Evolutionary conservation across 2,329 filamentous ascomycete species (phyloP).

Genomic region (Ophiostoma tasmaniense): DNA sequence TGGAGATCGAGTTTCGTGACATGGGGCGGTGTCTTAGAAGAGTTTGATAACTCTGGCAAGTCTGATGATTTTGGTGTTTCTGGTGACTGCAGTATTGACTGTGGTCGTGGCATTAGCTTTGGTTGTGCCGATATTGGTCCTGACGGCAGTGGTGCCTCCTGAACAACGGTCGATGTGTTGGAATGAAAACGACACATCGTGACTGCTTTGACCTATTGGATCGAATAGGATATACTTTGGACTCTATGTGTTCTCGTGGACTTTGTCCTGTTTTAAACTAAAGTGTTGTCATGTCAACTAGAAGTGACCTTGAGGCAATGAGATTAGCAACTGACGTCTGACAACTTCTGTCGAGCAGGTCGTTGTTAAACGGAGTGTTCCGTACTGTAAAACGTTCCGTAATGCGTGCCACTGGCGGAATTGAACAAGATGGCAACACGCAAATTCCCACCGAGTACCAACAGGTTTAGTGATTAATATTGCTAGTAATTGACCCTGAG

Average conservation of each 20-base stretch:
- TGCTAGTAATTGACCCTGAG: no score
- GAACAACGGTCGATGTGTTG: not conserved
- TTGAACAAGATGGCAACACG: not conserved
- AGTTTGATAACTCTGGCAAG: not conserved
- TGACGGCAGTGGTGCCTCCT: not conserved
- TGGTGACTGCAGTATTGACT: not conserved
- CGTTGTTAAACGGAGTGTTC: not conserved
- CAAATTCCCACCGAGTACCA: no score
- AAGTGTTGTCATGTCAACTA: not conserved
- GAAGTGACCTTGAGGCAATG: not conserved
- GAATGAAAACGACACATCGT: not conserved
- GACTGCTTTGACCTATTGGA: not conserved
- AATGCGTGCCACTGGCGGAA: not conserved
- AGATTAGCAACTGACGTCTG: not conserved
- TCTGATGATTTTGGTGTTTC: not conserved
- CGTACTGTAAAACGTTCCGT: not conserved
- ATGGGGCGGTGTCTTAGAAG: not conserved
- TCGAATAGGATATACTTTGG: not conserved
- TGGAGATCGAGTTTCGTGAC: constrained; percentile 8
- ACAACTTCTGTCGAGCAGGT: not conserved
- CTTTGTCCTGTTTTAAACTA: not conserved
- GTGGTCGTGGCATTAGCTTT: not conserved
- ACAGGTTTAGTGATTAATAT: no score
- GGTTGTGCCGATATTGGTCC: not conserved
- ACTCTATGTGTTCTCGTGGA: no score